Percentiles rank a stretch among this genome's conserved stretches.
These are phyloP conservation scores for Capsicum chinense DNA, from an alignment of 257 asterid genomes.

Conservation along the genomic window DNA sequence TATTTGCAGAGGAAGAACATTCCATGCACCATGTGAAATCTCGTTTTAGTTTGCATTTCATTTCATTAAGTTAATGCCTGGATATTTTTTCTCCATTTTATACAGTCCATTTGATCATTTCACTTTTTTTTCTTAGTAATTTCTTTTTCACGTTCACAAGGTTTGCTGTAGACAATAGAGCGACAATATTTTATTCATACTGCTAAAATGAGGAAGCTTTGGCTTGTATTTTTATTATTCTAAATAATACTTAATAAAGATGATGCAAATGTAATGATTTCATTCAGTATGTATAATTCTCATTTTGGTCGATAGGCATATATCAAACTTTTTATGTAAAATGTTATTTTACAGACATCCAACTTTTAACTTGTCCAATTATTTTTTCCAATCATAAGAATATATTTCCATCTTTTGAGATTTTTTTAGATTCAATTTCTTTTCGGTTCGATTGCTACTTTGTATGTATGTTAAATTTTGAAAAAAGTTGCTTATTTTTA, in stretches of 20 bases:
- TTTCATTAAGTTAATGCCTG: conserved; percentile 23
- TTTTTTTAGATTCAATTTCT: no score
- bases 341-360: neutral
- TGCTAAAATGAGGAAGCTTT: neutral
- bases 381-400: no score
- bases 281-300: neutral
- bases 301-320: neutral
- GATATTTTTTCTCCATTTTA: neutral
- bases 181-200: neutral
- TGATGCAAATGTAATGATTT: conserved; percentile 22
- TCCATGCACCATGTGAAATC: conserved; percentile 97
- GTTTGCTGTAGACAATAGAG: conserved; percentile 7
- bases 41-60: conserved; percentile 52
- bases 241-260: neutral
- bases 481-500: no score
- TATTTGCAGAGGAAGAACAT: conserved; percentile 90
- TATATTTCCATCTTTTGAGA: no score
- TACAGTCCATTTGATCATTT: neutral
- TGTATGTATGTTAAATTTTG: no score
- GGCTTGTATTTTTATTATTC: neutral
- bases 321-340: neutral
- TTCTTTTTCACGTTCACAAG: neutral
- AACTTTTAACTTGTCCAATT: no score
- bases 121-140: neutral
- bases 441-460: no score